phyloP scores from a whole-genome alignment of 2,329 filamentous ascomycete species.

The Clonostachys chloroleuca region DNA sequence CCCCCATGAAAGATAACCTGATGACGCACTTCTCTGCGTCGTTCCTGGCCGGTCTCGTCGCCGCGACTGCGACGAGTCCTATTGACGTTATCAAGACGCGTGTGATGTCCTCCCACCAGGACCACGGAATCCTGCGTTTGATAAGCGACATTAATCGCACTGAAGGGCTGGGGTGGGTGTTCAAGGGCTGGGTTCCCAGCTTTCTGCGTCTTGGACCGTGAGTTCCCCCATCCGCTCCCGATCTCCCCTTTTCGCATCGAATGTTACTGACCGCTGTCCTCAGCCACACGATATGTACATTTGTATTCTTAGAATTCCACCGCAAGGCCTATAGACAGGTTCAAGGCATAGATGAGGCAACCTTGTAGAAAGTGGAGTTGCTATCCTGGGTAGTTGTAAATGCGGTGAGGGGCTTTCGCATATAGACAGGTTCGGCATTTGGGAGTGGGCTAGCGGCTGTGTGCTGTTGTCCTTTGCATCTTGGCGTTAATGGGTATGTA shows the following conservation, averaged over 20 bases:
- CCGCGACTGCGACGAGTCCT: conserved; percentile 79
- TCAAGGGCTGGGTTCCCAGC: conserved; percentile 84
- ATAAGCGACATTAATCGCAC: conserved; percentile 62
- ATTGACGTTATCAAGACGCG: conserved; percentile 88
- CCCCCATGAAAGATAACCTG: conserved; percentile 65
- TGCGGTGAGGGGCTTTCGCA: not conserved
- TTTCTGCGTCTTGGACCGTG: conserved; percentile 62
- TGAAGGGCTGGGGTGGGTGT: conserved; percentile 79
- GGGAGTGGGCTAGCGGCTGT: too few relatives aligned
- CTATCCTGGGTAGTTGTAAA: not conserved
- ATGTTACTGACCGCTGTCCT: not conserved
- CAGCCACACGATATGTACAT: conserved; percentile 80
- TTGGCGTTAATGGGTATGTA: too few relatives aligned
- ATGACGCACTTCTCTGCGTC: conserved; percentile 75
- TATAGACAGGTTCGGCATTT: not conserved
- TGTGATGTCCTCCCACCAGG: conserved; percentile 66
- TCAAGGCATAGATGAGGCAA: conserved; percentile 26
- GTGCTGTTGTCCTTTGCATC: too few relatives aligned
- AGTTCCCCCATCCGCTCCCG: conserved; percentile 18
- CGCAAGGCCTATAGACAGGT: conserved; percentile 68
- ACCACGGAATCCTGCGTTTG: conserved; percentile 49
- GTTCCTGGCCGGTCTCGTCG: conserved; percentile 75
- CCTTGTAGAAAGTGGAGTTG: conserved; percentile 10
- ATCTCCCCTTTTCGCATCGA: too few relatives aligned
- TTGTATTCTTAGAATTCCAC: conserved; percentile 82